Evolutionary conservation across 495 filamentous ascomycete genomes (phyloP), one percentile per base, ranked within the genome.

Genomic region (Daldinia grandis): DNA sequence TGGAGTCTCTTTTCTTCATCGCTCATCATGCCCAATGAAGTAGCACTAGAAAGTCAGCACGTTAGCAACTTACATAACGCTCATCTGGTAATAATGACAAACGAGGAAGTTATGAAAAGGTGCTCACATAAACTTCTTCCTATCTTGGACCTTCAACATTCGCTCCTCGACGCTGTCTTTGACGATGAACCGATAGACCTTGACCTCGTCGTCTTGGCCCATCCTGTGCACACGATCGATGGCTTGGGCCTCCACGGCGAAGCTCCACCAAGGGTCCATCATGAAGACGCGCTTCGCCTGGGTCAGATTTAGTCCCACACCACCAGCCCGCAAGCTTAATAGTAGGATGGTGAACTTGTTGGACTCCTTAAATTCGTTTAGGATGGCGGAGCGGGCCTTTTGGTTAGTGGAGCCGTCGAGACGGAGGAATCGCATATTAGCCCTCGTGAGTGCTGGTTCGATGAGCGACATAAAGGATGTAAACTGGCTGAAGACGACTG

Each of bases 251-350:
- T 99, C 96, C 25, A 98, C 89, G 3, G 96, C 94, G 77, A 92
- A 98, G 69, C 92, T 95, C 96, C 96, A 99, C 96, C 96, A 99
- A 0, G 96, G 95, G 79, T 99, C 96, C 95, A 98, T 97, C 91
- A 99, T 93, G 77, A 90, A 98, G 10, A 98, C 96, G 58, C 91
- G 83, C 69, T 89, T 92, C 15, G 95, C 95, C 58, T 87, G 87
- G 4, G 94, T 98, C 47, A 99, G 83, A 74, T 99, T 99, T 38
- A 99, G 82, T 0, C 95, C 95, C 2, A 99, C 95, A 30, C 95
- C 95, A 19, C 95, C 95, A 3, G 96, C 95, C 53, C 93, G 87
- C 63, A 99, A 85, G 74, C 91, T 94, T 64, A 99, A 83, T 10
- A 99, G 79, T 25, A 99, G 82, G 37, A 98, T 88, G 9, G 82